Percentiles rank a stretch among this genome's conserved stretches.
These are phyloP conservation scores for Coemansia sp. DNA, from an alignment of 192 early-diverging fungal genomes.

Conservation along the genomic window DNA sequence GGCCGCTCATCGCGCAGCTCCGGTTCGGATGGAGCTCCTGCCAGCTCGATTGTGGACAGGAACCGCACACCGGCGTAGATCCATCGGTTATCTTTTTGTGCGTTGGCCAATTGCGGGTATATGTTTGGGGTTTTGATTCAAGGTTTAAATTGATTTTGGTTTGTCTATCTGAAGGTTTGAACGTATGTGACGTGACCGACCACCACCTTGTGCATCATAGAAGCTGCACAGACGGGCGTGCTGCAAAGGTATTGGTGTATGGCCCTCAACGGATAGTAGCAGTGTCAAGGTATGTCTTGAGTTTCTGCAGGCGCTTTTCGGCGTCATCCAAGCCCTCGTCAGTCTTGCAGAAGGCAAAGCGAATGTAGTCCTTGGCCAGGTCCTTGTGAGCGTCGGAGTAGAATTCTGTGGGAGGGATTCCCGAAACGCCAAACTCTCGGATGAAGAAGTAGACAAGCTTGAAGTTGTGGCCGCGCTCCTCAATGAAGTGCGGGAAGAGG, in stretches of 20 bases:
- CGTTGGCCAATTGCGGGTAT: not conserved
- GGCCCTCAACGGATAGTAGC: too few relatives aligned
- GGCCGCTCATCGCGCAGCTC: slow-evolving; percentile 4
- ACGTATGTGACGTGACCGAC: too few relatives aligned
- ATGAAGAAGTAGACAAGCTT: slow-evolving; percentile 82
- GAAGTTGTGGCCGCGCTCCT: slow-evolving; percentile 69
- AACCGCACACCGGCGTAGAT: slow-evolving; percentile 9
- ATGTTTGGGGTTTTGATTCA: too few relatives aligned
- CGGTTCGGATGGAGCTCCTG: not conserved
- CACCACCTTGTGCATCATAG: too few relatives aligned
- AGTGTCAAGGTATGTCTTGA: slow-evolving; percentile 58
- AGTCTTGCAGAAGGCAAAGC: slow-evolving; percentile 95
- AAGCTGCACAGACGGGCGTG: too few relatives aligned
- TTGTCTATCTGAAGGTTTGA: too few relatives aligned
- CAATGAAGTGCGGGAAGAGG: slow-evolving; percentile 57
- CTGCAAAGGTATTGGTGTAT: too few relatives aligned
- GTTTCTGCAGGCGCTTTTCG: slow-evolving; percentile 61
- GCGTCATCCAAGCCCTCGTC: slow-evolving; percentile 78
- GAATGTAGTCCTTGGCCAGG: slow-evolving; percentile 70
- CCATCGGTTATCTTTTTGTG: not conserved
- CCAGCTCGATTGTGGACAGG: slow-evolving; percentile 1
- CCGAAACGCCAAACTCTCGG: slow-evolving; percentile 83
- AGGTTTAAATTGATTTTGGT: too few relatives aligned
- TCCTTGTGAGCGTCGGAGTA: slow-evolving; percentile 67
- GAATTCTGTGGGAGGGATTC: slow-evolving; percentile 91